A percentile compares a stretch with the other conserved stretches of the same genome.
Conservation (phyloP, 345 rosid species). For the Erucastrum elatum region DNA sequence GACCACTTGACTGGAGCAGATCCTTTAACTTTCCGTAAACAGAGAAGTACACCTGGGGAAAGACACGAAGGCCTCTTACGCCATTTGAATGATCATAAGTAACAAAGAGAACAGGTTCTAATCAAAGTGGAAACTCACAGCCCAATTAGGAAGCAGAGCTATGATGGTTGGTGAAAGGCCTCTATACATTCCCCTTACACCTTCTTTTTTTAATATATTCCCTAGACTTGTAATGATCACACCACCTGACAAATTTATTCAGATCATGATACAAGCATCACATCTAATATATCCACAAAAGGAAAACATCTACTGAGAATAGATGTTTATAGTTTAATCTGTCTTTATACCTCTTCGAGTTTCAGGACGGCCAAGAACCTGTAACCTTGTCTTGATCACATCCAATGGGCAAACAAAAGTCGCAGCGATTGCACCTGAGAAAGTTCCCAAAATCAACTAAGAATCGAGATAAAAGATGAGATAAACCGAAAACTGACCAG, state of each 20-base stretch:
- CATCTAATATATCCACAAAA: neutral
- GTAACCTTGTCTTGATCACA: slow-evolving; percentile 91
- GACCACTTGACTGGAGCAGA: slow-evolving; percentile 68
- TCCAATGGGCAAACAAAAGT: slow-evolving; percentile 87
- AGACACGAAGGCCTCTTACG: neutral
- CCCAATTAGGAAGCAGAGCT: slow-evolving; percentile 96
- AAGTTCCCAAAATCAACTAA: neutral
- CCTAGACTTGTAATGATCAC: slow-evolving; percentile 66
- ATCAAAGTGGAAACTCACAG: slow-evolving; percentile 53
- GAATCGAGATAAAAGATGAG: neutral
- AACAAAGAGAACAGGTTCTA: neutral
- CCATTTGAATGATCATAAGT: neutral
- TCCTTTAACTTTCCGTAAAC: slow-evolving; percentile 74
- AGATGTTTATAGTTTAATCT: too few species aligned
- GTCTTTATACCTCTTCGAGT: slow-evolving; percentile 47
- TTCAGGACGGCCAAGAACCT: slow-evolving; percentile 76
- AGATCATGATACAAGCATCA: neutral
- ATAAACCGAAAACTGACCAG: slow-evolving; percentile 50
- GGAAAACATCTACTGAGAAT: neutral
- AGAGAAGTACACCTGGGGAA: slow-evolving; percentile 81
- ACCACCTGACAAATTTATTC: slow-evolving; percentile 52
- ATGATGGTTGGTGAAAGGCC: slow-evolving; percentile 93
- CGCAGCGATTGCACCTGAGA: slow-evolving; percentile 78
- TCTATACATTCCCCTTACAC: slow-evolving; percentile 78
- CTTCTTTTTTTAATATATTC: slow-evolving; percentile 65